Base-by-base conservation (phyloP, 2,329 filamentous ascomycete species). In the Aureobasidium pullulans region DNA sequence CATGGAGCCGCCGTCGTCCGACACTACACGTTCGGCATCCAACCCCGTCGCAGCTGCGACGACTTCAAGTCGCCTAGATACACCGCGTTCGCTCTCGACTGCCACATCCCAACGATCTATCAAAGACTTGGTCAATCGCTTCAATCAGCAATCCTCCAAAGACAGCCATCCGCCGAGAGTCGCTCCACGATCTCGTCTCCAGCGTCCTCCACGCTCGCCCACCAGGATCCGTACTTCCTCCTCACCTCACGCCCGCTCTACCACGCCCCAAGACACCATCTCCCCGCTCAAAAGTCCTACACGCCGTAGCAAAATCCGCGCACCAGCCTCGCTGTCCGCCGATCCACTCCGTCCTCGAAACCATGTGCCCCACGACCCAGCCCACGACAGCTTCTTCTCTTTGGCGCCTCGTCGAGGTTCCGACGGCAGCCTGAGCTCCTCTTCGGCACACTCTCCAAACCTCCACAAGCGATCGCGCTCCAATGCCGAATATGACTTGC, bases 61-160 rank as follows among this genome's bases (percentile, higher is more conserved):
- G 8, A 23, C 40, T 32, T 46, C 62, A 7, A 4, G n/a, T 7
- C 42, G 15, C 11, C 61, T 68, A 39, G 65, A 59, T 63, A 67
- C 60, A 57, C 67, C 69, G 16, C 67, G 67, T 11, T 63, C 69
- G 29, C 64, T 69, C 23, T 66, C 68, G 15, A 67, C 69, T 32
- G 44, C 62, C 32, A 69, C 65, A 63, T 73, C 75, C 64, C 81
- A 87, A 64, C 79, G 84, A n/a, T 92, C 87, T 62, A 88, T 94
- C 65, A 90, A 87, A 73, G 89, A 94, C 69, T 78, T 94, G 63
- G 85, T 89, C 67, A 89, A 86, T 72, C 85, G 83, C 58, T 94
- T 93, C 74, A 88, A 93, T 71, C 84, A 86, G 68, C 61, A 63
- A 34, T 64, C 62, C 6, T 60, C 40, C 5, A 37, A 44, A 3